These are phyloP conservation scores for Entomortierella lignicola DNA, from an alignment of 192 early-diverging fungal species.

Conservation along the genomic window DNA sequence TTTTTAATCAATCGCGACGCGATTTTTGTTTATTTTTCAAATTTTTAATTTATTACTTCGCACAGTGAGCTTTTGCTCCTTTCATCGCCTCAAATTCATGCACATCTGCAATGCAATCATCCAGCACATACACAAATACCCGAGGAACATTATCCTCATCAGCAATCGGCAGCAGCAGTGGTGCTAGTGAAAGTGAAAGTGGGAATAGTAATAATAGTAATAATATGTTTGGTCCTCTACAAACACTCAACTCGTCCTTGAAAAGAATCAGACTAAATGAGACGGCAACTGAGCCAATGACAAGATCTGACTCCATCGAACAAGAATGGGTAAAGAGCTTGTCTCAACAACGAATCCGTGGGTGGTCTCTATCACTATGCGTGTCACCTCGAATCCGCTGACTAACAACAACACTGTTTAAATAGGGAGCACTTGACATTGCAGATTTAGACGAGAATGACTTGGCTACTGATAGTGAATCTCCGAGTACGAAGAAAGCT, in stretches of 20 bases:
- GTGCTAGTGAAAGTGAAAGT: too few species aligned
- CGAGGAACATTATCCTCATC: neutral
- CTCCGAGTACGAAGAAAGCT: constrained; percentile 26
- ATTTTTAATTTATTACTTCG: neutral
- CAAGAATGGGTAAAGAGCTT: constrained; percentile 39
- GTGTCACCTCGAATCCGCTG: neutral
- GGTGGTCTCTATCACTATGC: too few species aligned
- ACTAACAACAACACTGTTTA: neutral
- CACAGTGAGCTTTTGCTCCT: too few species aligned
- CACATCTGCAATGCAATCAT: neutral
- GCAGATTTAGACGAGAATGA: constrained; percentile 24
- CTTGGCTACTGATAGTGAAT: neutral
- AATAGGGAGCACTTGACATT: constrained; percentile 22
- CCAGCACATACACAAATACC: neutral
- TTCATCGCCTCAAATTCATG: neutral
- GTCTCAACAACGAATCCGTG: too few species aligned
- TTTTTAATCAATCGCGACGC: too few species aligned
- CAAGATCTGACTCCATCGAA: constrained; percentile 38
- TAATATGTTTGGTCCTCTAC: constrained; percentile 15
- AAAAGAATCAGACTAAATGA: constrained; percentile 49
- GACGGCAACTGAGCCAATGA: neutral
- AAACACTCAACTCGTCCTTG: constrained; percentile 43
- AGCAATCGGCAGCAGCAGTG: constrained; percentile 1
- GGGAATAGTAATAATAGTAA: too few species aligned
- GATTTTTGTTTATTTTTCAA: constrained; percentile 11